A percentile compares a stretch with the other conserved stretches of the same genome.
These are phyloP conservation scores for Ilyonectria sp. DNA, from an alignment of 2,329 filamentous ascomycete species.

Conservation along the genomic window DNA sequence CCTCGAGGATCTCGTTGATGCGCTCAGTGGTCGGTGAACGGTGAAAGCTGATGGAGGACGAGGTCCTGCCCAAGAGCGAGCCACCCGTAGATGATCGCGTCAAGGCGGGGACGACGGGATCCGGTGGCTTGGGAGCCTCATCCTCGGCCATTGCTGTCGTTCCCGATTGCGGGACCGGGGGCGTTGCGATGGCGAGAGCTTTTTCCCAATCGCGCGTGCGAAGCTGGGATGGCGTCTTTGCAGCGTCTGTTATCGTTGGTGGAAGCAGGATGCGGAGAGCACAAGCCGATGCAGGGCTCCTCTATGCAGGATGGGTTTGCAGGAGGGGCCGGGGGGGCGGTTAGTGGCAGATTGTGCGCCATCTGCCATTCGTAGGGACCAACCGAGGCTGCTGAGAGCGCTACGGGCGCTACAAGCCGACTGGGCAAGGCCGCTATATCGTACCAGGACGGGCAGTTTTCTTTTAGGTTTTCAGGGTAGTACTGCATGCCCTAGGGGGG, in stretches of 20 bases:
- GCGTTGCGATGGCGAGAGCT: conserved; percentile 12
- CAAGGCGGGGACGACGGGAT: conserved; percentile 25
- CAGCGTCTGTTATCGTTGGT: background rate
- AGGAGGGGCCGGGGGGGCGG: background rate
- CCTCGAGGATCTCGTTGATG: conserved; percentile 64
- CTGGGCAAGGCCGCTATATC: background rate
- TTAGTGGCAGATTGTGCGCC: background rate
- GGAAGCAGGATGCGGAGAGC: background rate
- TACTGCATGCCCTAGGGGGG: background rate
- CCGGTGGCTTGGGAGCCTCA: conserved; percentile 6
- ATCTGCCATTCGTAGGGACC: background rate
- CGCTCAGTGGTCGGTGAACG: conserved; percentile 53
- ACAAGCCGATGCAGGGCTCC: background rate
- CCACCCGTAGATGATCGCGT: conserved; percentile 32
- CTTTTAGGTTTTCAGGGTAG: background rate
- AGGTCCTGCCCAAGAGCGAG: conserved; percentile 29
- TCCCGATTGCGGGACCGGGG: background rate
- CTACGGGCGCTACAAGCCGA: background rate
- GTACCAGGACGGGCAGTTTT: background rate
- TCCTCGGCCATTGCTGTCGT: conserved; percentile 18
- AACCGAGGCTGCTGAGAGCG: background rate
- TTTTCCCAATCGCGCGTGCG: background rate
- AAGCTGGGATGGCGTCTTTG: conserved; percentile 21
- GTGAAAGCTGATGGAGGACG: conserved; percentile 40
- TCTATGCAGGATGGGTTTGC: background rate